phyloP scores from a whole-genome alignment of 495 filamentous ascomycete species.

The Podospora didyma region DNA sequence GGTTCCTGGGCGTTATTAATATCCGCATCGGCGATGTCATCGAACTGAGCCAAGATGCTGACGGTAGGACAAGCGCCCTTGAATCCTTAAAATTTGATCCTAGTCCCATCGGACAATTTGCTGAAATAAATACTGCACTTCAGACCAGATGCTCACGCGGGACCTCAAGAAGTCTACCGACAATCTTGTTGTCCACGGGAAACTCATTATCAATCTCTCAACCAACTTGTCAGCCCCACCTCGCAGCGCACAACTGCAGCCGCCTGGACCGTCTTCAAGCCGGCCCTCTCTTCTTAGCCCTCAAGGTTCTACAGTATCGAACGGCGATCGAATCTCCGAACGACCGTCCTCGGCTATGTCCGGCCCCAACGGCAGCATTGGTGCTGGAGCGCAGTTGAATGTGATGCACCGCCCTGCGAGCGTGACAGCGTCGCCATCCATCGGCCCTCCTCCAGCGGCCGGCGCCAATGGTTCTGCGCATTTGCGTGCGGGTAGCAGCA shows the following conservation, averaged over 20 bases:
- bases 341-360: constrained; percentile 46
- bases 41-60: constrained; percentile 80
- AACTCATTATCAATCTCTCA: constrained; percentile 91
- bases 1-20: constrained; percentile 96
- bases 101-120: not conserved
- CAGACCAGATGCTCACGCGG: constrained; percentile 90
- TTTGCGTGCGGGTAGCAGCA: constrained; percentile 47
- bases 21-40: constrained; percentile 90
- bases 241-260: constrained; percentile 23
- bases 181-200: constrained; percentile 95
- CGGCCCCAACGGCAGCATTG: constrained; percentile 33
- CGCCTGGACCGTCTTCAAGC: constrained; percentile 30
- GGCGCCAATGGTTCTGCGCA: constrained; percentile 31
- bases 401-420: constrained; percentile 37
- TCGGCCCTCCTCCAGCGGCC: constrained; percentile 21
- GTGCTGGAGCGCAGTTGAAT: constrained; percentile 22
- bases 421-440: constrained; percentile 29
- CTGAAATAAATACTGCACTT: constrained; percentile 6
- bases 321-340: constrained; percentile 29
- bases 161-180: constrained; percentile 98
- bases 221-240: constrained; percentile 65
- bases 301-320: constrained; percentile 32
- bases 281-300: constrained; percentile 37
- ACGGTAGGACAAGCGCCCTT: constrained; percentile 60
- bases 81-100: not conserved